These are phyloP conservation scores for Wallacemonas sp. DNA, from an alignment of 208 protist genomes.

Conservation along the genomic window DNA sequence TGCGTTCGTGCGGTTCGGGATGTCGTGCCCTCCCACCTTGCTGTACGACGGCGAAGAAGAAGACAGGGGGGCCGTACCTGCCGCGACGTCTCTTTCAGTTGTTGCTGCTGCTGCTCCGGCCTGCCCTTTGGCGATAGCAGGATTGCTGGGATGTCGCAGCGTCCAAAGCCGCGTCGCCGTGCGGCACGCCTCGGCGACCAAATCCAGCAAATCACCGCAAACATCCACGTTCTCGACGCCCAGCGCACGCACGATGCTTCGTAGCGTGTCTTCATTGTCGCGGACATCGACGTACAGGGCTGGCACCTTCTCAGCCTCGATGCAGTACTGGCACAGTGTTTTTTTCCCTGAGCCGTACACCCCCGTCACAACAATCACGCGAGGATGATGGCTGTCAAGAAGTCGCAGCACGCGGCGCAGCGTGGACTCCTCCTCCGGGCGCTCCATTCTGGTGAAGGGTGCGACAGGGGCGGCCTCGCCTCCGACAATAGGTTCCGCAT, in stretches of 20 bases:
- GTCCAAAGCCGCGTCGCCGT: background rate
- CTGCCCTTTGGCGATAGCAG: too few species aligned
- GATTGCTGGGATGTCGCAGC: slow-evolving; percentile 12
- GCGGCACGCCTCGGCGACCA: slow-evolving; percentile 29
- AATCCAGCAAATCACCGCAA: slow-evolving; percentile 61
- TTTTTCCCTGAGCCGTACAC: slow-evolving; percentile 64
- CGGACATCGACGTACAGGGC: slow-evolving; percentile 55
- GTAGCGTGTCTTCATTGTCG: slow-evolving; percentile 45
- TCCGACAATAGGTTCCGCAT: slow-evolving; percentile 39
- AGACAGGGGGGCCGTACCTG: too few species aligned
- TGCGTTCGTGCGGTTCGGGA: slow-evolving; percentile 4
- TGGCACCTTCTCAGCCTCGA: slow-evolving; percentile 43
- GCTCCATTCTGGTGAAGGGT: slow-evolving; percentile 32
- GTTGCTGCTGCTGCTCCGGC: too few species aligned
- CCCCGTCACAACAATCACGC: slow-evolving; percentile 45
- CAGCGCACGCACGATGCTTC: slow-evolving; percentile 33
- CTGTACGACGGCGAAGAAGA: background rate
- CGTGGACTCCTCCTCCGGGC: slow-evolving; percentile 39
- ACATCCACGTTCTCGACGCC: slow-evolving; percentile 70
- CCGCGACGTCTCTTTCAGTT: background rate
- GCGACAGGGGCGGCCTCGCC: slow-evolving; percentile 41
- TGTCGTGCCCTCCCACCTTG: too few species aligned
- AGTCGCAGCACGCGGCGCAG: slow-evolving; percentile 42
- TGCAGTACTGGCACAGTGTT: slow-evolving; percentile 30
- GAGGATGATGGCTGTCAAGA: slow-evolving; percentile 35